Evolutionary conservation across 176 grass and related monocot species (phyloP).

Genomic region (Tillandsia fasciculata): DNA sequence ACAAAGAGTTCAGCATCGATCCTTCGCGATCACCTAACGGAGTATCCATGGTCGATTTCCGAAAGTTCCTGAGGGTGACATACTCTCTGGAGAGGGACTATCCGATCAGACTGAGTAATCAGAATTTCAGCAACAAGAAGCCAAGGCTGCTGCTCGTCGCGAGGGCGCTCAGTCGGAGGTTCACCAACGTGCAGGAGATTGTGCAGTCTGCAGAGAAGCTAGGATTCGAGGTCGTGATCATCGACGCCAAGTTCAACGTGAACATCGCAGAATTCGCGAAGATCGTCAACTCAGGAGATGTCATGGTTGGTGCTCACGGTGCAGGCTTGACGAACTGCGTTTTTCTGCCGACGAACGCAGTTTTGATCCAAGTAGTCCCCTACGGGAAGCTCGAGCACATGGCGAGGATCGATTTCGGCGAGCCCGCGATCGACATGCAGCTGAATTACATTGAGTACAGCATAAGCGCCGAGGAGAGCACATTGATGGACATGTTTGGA

Average conservation of each 20-base stretch:
- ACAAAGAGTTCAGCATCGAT: constrained; percentile 53
- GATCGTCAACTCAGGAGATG: constrained; percentile 61
- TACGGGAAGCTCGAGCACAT: constrained; percentile 65
- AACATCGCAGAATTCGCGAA: constrained; percentile 31
- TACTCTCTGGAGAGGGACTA: constrained; percentile 38
- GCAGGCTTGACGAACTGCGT: constrained; percentile 63
- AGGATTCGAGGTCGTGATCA: constrained; percentile 48
- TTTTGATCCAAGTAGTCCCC: constrained; percentile 73
- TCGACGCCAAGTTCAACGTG: constrained; percentile 32
- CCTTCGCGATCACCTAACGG: constrained; percentile 29
- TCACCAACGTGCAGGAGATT: constrained; percentile 47
- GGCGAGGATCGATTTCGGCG: constrained; percentile 43
- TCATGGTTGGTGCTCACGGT: constrained; percentile 67
- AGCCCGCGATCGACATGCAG: constrained; percentile 46
- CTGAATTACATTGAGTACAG: constrained; percentile 63
- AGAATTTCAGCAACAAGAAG: constrained; percentile 7
- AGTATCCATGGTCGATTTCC: constrained; percentile 64
- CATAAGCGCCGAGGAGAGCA: constrained; percentile 60
- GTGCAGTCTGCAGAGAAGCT: constrained; percentile 27
- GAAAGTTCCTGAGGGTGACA: constrained; percentile 32
- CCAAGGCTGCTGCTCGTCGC: constrained; percentile 56
- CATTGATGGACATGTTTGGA: constrained; percentile 48
- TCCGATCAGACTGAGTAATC: neutral
- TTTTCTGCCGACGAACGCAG: constrained; percentile 50
- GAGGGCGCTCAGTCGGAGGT: constrained; percentile 36